These are phyloP conservation scores for Colletotrichum echinochloae DNA, from an alignment of 2,329 filamentous ascomycete genomes.

Conservation along the genomic window DNA sequence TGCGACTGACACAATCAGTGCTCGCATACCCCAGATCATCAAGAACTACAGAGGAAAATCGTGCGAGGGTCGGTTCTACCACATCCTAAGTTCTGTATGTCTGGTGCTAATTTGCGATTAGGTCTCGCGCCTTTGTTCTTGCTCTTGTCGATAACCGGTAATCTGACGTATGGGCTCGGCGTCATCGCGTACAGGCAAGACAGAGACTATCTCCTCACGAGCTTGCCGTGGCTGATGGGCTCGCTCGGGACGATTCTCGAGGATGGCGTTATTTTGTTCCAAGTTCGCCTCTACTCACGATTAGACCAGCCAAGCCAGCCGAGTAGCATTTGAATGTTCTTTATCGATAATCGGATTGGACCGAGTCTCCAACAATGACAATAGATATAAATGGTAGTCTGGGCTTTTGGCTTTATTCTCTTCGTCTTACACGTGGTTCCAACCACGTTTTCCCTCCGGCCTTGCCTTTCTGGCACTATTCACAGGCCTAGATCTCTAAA, in stretches of 20 bases:
- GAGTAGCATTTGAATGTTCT: neutral
- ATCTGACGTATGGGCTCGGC: constrained; percentile 28
- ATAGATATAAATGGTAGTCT: neutral
- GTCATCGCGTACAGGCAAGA: constrained; percentile 32
- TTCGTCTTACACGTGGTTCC: too few relatives aligned
- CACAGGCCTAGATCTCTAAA: neutral
- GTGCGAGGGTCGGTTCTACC: constrained; percentile 10
- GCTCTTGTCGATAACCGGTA: constrained; percentile 22
- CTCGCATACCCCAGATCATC: constrained; percentile 28
- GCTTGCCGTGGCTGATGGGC: constrained; percentile 29
- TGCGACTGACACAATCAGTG: neutral
- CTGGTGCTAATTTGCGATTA: neutral
- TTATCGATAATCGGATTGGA: too few relatives aligned
- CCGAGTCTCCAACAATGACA: too few relatives aligned
- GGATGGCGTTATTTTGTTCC: constrained; percentile 20
- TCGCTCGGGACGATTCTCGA: constrained; percentile 29
- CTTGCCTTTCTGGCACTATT: neutral
- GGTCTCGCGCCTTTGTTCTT: constrained; percentile 25
- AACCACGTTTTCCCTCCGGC: too few relatives aligned
- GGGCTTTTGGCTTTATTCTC: too few relatives aligned
- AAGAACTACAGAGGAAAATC: constrained; percentile 27
- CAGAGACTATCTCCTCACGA: constrained; percentile 20
- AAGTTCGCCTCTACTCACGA: constrained; percentile 17
- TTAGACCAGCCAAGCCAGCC: neutral
- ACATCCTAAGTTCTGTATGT: accelerated